Percentiles rank a stretch among this genome's conserved stretches.
These are phyloP conservation scores for Verticillium klebahnii DNA, from an alignment of 2,329 filamentous ascomycete genomes.

Conservation along the genomic window DNA sequence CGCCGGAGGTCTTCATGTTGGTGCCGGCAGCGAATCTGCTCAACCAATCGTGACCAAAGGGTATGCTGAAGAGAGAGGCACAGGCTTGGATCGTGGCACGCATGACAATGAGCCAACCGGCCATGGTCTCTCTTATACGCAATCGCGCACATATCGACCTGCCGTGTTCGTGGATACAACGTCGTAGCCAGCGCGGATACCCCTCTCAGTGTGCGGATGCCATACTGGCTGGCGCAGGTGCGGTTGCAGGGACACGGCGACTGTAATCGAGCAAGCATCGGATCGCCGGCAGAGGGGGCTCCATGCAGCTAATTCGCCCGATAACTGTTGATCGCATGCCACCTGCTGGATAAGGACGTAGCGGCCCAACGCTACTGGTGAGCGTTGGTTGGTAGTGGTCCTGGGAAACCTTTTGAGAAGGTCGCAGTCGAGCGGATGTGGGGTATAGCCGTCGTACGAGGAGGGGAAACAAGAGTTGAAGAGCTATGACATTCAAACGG, in stretches of 20 bases:
- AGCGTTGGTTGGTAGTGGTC: neutral
- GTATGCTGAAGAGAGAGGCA: neutral
- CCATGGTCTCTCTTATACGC: neutral
- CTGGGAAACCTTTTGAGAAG: neutral
- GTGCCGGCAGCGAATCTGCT: neutral
- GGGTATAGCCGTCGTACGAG: neutral
- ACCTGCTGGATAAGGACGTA: conserved; percentile 3
- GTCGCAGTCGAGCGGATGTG: neutral
- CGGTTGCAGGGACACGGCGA: neutral
- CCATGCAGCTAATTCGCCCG: neutral
- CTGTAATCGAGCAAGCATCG: neutral
- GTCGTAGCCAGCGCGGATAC: neutral
- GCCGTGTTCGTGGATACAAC: neutral
- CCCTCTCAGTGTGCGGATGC: neutral
- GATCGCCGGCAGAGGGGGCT: conserved; percentile 1
- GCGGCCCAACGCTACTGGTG: neutral
- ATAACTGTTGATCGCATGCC: conserved; percentile 3
- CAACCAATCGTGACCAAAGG: neutral
- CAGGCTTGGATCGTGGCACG: neutral
- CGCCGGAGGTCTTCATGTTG: neutral
- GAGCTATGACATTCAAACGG: neutral
- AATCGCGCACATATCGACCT: neutral
- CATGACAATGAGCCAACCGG: neutral
- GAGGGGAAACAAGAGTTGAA: neutral
- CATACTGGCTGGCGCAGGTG: too few species aligned